These are phyloP conservation scores for Mortierella alpina DNA, from an alignment of 192 early-diverging fungal genomes.

Conservation along the genomic window DNA sequence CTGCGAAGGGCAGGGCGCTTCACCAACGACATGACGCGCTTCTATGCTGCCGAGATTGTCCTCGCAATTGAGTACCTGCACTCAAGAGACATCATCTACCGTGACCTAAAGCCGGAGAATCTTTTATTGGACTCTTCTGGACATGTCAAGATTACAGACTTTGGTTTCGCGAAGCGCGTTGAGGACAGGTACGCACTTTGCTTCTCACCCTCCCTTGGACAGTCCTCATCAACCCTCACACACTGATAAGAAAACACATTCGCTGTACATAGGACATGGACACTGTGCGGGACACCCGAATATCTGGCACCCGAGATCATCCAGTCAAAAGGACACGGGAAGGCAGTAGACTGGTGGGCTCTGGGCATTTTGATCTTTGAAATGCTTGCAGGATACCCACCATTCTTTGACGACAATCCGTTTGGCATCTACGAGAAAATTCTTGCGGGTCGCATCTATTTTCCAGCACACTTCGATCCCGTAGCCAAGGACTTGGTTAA, in stretches of 20 bases:
- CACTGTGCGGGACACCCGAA: conserved; percentile 97
- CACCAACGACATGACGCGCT: conserved; percentile 93
- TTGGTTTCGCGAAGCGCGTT: conserved; percentile 97
- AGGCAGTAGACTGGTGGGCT: conserved; percentile 99
- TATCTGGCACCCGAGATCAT: conserved; percentile 98
- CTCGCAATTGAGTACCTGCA: conserved; percentile 97
- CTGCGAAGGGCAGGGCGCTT: conserved; percentile 91
- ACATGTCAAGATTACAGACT: conserved; percentile 98
- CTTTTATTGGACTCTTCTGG: conserved; percentile 85
- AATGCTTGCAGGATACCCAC: conserved; percentile 98
- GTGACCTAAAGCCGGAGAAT: conserved; percentile 97
- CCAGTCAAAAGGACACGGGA: conserved; percentile 96
- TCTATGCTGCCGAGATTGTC: conserved; percentile 96
- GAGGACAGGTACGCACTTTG: conserved; percentile 57
- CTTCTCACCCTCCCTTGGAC: neutral
- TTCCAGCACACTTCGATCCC: conserved; percentile 88
- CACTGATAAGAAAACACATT: neutral
- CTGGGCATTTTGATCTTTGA: conserved; percentile 97
- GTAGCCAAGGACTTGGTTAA: conserved; percentile 91
- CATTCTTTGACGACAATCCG: conserved; percentile 97
- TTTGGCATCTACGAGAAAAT: conserved; percentile 99
- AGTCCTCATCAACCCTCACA: no score
- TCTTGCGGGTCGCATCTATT: conserved; percentile 87
- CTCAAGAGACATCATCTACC: conserved; percentile 93
- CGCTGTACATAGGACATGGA: conserved; percentile 85